A percentile compares a stretch with the other conserved stretches of the same genome.
Conservation (phyloP, 2,329 filamentous ascomycete genomes). For the Bipolaris victoriae region DNA sequence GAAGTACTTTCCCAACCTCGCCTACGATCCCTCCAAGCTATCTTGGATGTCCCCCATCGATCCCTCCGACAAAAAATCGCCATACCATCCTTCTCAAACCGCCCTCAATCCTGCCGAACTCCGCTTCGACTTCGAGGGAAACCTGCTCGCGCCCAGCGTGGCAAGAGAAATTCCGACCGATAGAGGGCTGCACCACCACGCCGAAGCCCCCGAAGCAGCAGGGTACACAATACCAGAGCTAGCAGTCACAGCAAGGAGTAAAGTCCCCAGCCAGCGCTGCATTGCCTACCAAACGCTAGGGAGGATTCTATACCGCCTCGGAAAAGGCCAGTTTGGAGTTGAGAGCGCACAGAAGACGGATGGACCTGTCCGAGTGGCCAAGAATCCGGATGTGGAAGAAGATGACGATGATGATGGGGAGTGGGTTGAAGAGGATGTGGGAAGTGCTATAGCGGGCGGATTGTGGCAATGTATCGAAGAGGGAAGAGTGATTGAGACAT, state of each 20-base stretch:
- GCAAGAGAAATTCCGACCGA: constrained; percentile 76
- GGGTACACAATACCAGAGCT: constrained; percentile 93
- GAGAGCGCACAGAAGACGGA: constrained; percentile 52
- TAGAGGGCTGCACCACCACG: constrained; percentile 90
- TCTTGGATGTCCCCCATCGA: constrained; percentile 83
- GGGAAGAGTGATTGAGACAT: constrained; percentile 75
- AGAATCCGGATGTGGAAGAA: constrained; percentile 47
- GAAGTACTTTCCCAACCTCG: constrained; percentile 91
- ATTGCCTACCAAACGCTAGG: constrained; percentile 92
- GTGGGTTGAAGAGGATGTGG: constrained; percentile 47
- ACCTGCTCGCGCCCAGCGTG: constrained; percentile 76
- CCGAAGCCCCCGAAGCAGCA: constrained; percentile 87
- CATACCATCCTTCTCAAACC: constrained; percentile 80
- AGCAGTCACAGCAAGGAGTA: constrained; percentile 77
- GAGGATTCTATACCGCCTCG: constrained; percentile 81
- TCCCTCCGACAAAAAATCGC: constrained; percentile 68
- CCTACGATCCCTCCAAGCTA: constrained; percentile 82
- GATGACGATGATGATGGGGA: constrained; percentile 38
- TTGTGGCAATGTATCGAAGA: constrained; percentile 83
- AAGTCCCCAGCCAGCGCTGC: constrained; percentile 85
- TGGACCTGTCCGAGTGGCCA: constrained; percentile 54
- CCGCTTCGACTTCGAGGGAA: constrained; percentile 86
- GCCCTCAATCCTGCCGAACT: constrained; percentile 76
- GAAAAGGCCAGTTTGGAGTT: constrained; percentile 71
- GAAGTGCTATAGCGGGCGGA: constrained; percentile 66